Evolutionary conservation across 768 basidiomycete species (phyloP).

Genomic region (Calocera cornea): DNA sequence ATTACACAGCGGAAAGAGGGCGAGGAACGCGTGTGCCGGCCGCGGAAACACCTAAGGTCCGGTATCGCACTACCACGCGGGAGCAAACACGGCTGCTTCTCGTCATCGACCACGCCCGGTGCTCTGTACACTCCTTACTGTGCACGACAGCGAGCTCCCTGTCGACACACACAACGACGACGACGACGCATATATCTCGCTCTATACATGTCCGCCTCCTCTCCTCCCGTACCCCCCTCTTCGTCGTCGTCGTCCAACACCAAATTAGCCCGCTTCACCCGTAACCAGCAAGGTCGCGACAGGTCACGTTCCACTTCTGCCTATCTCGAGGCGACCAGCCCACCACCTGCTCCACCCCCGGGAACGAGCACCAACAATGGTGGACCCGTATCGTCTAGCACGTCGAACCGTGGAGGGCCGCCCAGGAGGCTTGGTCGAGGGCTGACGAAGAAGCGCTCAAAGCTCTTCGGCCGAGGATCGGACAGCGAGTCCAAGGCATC

Average conservation of each 20-base stretch:
- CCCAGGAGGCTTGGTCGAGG: background rate
- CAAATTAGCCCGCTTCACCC: background rate
- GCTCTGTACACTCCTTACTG: background rate
- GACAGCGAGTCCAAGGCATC: slow-evolving; percentile 2
- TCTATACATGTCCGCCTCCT: background rate
- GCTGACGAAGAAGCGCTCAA: background rate
- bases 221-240: background rate
- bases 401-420: background rate
- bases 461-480: background rate
- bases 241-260: background rate
- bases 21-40: too few species aligned
- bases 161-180: background rate
- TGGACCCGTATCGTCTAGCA: background rate
- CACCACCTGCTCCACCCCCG: background rate
- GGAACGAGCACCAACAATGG: background rate
- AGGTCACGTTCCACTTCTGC: background rate
- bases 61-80: background rate
- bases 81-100: slow-evolving; percentile 2
- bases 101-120: background rate
- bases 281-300: background rate
- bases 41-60: background rate
- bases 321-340: background rate
- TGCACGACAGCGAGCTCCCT: background rate
- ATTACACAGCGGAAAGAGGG: too few species aligned
- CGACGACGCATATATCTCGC: background rate